Base-by-base conservation (phyloP, 139 green algal genomes). In the Volvox africanus region DNA sequence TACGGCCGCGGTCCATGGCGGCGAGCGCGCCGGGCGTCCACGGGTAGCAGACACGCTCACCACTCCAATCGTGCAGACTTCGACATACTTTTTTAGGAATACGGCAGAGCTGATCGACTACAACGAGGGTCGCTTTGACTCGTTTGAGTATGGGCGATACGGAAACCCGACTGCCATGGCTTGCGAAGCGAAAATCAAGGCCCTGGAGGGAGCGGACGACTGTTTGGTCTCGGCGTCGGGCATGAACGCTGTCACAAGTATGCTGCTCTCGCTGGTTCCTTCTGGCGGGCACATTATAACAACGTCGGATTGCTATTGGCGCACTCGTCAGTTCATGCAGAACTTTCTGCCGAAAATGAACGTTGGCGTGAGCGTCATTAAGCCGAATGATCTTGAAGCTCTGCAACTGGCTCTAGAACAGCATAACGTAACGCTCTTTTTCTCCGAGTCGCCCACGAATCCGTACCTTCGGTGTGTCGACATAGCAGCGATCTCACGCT, bases 241-340 rank as follows among this genome's bases (percentile, higher is more conserved):
- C 89, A 99, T 99, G 98, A 99, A 98, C 93, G 85, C 95, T 1
- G 98, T 98, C 6, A 99, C 98, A n/a, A 99, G 96, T 22, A 99
- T 99, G 98, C 96, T 99, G 88, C 95, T 99, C 75, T 96, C 98
- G n/a, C 95, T 99, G 28, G 97, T 99, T 28, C 98, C 98, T 0
- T 94, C 96, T 28, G 97, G 97, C 6, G 98, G 98, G 9, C 98
- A 99, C 96, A 99, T 99, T 89, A 96, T 99, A 16, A 99, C 98
- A 55, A 99, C 98, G 44, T 99, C 97, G n/a, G 98, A 99, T 94
- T 99, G 98, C 95, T 99, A 99, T 94, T 95, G 98, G 55, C 96
- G 98, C 69, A 99, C 98, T 18, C 96, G 98, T 2, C 93, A 95
- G 80, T 99, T 99, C 94, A 99, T 99, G 78, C 97, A 99, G 94